A percentile compares a stretch with the other conserved stretches of the same genome.
Conservation (phyloP, 495 filamentous ascomycete genomes). For the Penicillium longicatenatum region DNA sequence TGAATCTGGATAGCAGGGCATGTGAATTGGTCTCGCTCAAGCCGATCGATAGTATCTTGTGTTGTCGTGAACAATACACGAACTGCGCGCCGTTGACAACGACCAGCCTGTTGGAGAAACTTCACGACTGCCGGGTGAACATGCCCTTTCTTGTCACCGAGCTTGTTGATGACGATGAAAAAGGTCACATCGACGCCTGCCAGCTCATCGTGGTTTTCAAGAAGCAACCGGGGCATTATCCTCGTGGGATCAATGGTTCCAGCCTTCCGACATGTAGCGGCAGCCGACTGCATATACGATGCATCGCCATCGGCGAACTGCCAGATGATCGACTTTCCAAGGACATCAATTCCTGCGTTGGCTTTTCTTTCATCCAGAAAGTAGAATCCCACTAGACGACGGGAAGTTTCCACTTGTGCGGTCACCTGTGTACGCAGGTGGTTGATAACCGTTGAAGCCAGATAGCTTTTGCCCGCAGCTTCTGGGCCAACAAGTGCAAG, state of each 20-base stretch:
- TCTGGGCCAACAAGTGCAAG: constrained; percentile 12
- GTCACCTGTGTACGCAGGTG: constrained; percentile 1
- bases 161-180: constrained; percentile 15
- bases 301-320: constrained; percentile 14
- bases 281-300: constrained; percentile 15
- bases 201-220: constrained; percentile 8
- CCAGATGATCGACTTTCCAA: constrained; percentile 15
- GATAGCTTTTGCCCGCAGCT: constrained; percentile 15
- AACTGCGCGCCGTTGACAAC: background rate
- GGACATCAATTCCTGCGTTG: constrained; percentile 1
- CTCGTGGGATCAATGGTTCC: constrained; percentile 8
- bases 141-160: constrained; percentile 5
- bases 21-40: background rate
- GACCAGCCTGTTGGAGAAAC: constrained; percentile 4
- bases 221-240: constrained; percentile 7
- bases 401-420: background rate
- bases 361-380: constrained; percentile 6
- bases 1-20: constrained; percentile 9
- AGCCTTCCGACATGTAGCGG: constrained; percentile 1
- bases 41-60: constrained; percentile 1
- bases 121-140: constrained; percentile 4
- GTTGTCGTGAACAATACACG: constrained; percentile 13
- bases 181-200: constrained; percentile 9
- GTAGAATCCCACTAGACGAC: constrained; percentile 15
- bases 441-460: constrained; percentile 7